phyloP scores from a whole-genome alignment of 306 rosid species.

The Glycine tomentella region DNA sequence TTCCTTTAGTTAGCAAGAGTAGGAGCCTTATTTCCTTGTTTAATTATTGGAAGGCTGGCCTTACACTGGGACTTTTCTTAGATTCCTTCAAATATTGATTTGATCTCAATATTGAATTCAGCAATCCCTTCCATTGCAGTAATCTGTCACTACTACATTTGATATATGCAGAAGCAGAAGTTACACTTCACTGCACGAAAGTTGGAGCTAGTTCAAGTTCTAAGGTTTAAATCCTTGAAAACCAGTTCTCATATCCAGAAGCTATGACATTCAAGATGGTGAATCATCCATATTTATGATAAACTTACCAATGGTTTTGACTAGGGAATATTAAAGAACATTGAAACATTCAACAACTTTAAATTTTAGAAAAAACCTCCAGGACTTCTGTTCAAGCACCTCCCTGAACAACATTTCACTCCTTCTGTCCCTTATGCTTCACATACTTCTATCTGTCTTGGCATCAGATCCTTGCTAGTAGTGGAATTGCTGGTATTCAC shows the following conservation, averaged over 20 bases:
- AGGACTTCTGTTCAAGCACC: constrained; percentile 16
- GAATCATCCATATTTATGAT: constrained; percentile 1
- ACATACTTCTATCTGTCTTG: not conserved
- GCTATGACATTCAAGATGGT: constrained; percentile 19
- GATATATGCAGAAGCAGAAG: constrained; percentile 25
- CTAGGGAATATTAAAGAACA: not conserved
- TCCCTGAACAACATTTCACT: constrained; percentile 3
- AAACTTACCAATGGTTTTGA: constrained; percentile 12
- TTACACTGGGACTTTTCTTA: constrained; percentile 91
- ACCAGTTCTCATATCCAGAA: constrained; percentile 5
- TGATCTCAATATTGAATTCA: constrained; percentile 41
- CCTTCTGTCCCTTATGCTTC: constrained; percentile 7
- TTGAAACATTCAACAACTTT: constrained; percentile 25
- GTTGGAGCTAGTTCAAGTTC: constrained; percentile 14
- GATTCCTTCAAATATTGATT: constrained; percentile 87
- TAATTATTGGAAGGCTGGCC: constrained; percentile 98
- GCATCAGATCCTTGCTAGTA: constrained; percentile 6
- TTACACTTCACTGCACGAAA: not conserved
- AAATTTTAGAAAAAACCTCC: constrained; percentile 6
- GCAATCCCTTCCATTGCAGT: constrained; percentile 24
- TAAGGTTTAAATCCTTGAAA: constrained; percentile 20
- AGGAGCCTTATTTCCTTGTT: constrained; percentile 71
- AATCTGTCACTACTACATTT: constrained; percentile 13
- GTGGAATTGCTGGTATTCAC: constrained; percentile 8
- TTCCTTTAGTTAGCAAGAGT: constrained; percentile 62